Base-by-base conservation (phyloP, 768 basidiomycete genomes). In the Boletus fagicola region DNA sequence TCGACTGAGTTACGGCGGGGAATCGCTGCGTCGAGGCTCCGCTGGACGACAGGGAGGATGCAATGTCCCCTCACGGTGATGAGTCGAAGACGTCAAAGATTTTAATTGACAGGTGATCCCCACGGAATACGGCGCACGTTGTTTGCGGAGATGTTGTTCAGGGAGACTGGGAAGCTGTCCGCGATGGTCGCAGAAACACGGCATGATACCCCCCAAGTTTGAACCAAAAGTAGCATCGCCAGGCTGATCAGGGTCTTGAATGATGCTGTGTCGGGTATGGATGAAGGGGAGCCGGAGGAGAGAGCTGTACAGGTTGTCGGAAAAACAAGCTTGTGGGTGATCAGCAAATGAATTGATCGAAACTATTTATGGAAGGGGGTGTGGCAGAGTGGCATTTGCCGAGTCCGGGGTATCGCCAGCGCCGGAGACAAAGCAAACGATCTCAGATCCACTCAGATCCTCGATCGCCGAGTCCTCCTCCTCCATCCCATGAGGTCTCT, bases 371-470 rank as follows among this genome's bases (percentile, higher is more conserved):
- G 53, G 24, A 43, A 30, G 10, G 20, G 26, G 44, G 51, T 40
- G 60, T 53, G 54, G 53, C 38, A 44, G 28, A 18, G 31, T 61
- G 72, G 71, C 30, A 68, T 36, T 65, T 56, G 9, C 72, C 72
- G 72, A 38, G 49, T 68, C 59, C 71, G 71, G 71, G 71, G 70
- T 45, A 60, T 68, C 53, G 49, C 54, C 68, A 70, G 65, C 65
- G 59, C 71, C 71, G 71, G 70, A 67, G 48, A 62, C 67, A 72
- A 62, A 64, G 46, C 22, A 62, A 68, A 64, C 59, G 64, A 72
- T 72, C 71, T 72, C 7, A 72, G 69, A 72, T 72, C 52, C 39
- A n/a, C 16, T 3, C 18, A 56, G 58, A 68, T 67, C 56, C n/a
- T 11, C 35, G 59, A 68, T 66, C 66, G 26, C 42, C 51, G 16